Evolutionary conservation across 1,139 yeast genomes (phyloP), one percentile per base, ranked within the genome.

Genomic region (Yamadazyma blattariae): DNA sequence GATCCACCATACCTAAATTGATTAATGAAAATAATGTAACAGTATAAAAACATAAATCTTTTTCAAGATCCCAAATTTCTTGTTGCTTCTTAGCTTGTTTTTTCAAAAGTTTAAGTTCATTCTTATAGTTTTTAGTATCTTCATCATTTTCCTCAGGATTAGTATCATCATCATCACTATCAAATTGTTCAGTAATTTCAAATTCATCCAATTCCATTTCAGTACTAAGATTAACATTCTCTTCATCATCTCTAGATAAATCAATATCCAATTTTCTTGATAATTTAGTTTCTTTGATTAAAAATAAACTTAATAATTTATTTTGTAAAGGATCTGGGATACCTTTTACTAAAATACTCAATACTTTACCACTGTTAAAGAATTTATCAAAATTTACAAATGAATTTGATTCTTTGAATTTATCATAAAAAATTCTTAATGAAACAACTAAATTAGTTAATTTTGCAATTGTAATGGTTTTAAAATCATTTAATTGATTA

Each of bases 211-310:
- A 3, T 25, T 22, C 15, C 18, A 31, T 19, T 8, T 25, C 17
- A 9, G 30, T 35, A 8, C 14, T 24, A 13, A 20, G 16, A n/a
- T 27, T 71, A 3, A 79, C 84, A 47, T 71, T 82, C 53, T 82
- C 89, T 25, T 70, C 68, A 26, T 69, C 79, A 17, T 59, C 63
- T 48, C 86, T 67, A 24, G 77, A 83, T 36, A 82, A 54, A 10
- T 67, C 64, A 3, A 69, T 50, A 0, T 56, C 59, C 12, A 52
- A 38, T 3, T 40, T 27, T 18, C 40, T 42, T 0, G 64, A 71
- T 6, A 64, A 39, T 20, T 47, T 49, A 1, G 63, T 53, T 39
- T 68, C 74, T 36, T 65, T 66, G 24, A 52, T 48, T 32, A 68
- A 54, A 36, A 61, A 68, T 9, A 60, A 46, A 21, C 56, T 52